phyloP scores from a whole-genome alignment of 2,329 filamentous ascomycete species.

The Graphium sp. region DNA sequence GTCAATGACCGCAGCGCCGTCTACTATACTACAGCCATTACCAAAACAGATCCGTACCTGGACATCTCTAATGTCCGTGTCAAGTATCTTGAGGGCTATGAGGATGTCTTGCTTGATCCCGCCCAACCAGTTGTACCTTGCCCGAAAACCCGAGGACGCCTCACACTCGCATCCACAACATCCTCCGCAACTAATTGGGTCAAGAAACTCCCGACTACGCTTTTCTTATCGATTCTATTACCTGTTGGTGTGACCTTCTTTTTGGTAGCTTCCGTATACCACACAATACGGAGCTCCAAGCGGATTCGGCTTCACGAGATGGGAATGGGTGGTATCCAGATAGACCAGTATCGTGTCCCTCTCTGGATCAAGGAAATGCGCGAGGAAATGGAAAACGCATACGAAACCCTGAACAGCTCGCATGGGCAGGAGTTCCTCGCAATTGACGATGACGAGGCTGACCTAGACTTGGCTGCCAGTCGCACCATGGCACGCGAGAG shows the following conservation, averaged over 20 bases:
- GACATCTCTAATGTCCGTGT: constrained; percentile 50
- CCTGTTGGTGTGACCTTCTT: constrained; percentile 57
- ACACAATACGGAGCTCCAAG: constrained; percentile 57
- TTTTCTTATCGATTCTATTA: no score
- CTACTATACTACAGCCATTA: constrained; percentile 70
- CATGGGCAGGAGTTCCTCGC: constrained; percentile 58
- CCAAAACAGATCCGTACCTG: constrained; percentile 60
- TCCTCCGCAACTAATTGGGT: no score
- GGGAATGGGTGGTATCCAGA: constrained; percentile 48
- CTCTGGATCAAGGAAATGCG: constrained; percentile 61
- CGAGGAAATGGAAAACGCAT: constrained; percentile 59
- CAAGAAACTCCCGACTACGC: no score
- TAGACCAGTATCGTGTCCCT: constrained; percentile 58
- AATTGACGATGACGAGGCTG: constrained; percentile 21
- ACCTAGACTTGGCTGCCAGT: constrained; percentile 11
- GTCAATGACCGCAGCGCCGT: constrained; percentile 70
- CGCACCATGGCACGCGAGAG: constrained; percentile 22
- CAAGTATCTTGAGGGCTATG: constrained; percentile 59
- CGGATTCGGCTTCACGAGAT: constrained; percentile 64
- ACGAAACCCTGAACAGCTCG: constrained; percentile 53
- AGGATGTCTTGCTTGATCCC: constrained; percentile 59
- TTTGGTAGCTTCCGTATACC: constrained; percentile 58
- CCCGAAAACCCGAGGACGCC: constrained; percentile 12
- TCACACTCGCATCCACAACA: constrained; percentile 12
- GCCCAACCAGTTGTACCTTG: constrained; percentile 38